These are phyloP conservation scores for Septoria linicola DNA, from an alignment of 2,329 filamentous ascomycete genomes.

Conservation along the genomic window DNA sequence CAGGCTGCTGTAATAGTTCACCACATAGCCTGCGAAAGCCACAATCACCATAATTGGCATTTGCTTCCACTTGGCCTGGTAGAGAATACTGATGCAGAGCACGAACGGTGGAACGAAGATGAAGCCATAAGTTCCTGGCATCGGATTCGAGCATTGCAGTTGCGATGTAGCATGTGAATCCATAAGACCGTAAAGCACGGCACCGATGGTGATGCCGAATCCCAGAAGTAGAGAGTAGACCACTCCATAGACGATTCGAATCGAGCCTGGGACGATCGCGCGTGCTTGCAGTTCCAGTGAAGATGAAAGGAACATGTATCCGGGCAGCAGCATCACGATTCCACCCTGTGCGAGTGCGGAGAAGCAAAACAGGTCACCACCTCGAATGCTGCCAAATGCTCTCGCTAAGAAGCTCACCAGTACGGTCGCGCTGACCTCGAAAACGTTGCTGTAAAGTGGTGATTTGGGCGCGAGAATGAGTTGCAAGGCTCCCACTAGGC, in stretches of 20 bases:
- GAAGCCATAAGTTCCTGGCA: conserved; percentile 59
- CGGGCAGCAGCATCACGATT: conserved; percentile 51
- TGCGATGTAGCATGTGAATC: conserved; percentile 47
- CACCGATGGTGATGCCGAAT: conserved; percentile 53
- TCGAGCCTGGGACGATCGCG: conserved; percentile 49
- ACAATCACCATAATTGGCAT: conserved; percentile 73
- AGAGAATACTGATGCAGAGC: conserved; percentile 71
- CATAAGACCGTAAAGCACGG: conserved; percentile 49
- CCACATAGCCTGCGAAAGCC: conserved; percentile 68
- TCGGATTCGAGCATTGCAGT: conserved; percentile 46
- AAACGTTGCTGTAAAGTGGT: conserved; percentile 61
- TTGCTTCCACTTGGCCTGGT: conserved; percentile 77
- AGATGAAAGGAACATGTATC: conserved; percentile 48
- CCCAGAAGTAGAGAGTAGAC: conserved; percentile 54
- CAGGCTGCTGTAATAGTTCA: conserved; percentile 69
- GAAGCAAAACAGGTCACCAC: conserved; percentile 48
- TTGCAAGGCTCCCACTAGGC: conserved; percentile 70
- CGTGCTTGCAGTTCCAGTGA: conserved; percentile 49
- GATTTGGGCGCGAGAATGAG: conserved; percentile 71
- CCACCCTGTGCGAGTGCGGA: conserved; percentile 50
- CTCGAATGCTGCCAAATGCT: conserved; percentile 47
- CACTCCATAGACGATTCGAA: conserved; percentile 53
- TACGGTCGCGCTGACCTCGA: conserved; percentile 50
- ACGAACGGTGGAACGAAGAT: conserved; percentile 72
- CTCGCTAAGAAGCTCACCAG: conserved; percentile 50